These are phyloP conservation scores for Limnomonas spitsbergensis DNA, from an alignment of 139 green algal genomes.

Conservation along the genomic window DNA sequence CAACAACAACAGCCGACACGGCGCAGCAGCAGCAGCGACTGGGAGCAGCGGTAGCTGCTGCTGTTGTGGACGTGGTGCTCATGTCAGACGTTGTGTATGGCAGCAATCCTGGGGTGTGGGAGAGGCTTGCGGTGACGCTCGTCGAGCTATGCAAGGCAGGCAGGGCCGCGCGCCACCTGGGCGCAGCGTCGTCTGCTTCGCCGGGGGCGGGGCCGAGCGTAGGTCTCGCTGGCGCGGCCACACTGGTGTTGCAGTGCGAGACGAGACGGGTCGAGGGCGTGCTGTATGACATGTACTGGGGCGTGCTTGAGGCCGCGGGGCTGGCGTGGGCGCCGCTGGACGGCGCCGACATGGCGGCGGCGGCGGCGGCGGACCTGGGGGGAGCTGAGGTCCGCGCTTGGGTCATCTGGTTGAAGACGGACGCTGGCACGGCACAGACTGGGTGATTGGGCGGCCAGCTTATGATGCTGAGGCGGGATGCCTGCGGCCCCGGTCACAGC, in stretches of 20 bases:
- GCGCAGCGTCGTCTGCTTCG: background rate
- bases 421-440: no score
- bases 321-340: constrained; percentile 6
- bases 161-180: background rate
- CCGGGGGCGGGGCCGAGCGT: background rate
- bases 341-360: no score
- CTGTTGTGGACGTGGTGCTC: constrained; percentile 19
- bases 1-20: background rate
- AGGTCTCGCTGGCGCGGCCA: background rate
- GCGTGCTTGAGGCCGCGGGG: background rate
- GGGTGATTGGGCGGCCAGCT: no score
- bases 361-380: no score
- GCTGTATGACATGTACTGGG: constrained; percentile 28
- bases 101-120: constrained; percentile 23
- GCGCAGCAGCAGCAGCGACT: background rate
- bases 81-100: constrained; percentile 25
- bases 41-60: background rate
- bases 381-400: no score
- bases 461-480: no score
- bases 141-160: background rate
- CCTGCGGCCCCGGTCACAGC: no score
- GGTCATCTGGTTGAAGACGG: no score
- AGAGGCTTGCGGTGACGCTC: constrained; percentile 9
- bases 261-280: constrained; percentile 16
- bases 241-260: constrained; percentile 20